Evolutionary conservation across 768 basidiomycete genomes (phyloP), one percentile per base, ranked within the genome.

Genomic region (Ramaria sp.): DNA sequence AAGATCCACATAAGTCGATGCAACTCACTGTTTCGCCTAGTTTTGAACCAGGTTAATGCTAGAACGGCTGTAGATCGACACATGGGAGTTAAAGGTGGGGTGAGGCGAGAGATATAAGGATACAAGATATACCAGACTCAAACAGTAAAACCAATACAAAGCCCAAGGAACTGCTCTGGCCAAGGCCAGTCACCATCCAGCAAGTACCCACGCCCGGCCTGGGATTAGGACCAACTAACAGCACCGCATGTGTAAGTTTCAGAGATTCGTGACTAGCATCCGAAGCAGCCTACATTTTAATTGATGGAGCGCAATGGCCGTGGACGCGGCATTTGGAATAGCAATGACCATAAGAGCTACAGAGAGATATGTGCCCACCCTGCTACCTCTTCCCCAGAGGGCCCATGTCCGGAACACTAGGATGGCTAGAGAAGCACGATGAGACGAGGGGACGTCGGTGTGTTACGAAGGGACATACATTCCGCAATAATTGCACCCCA

Each of bases 401-500:
- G 53, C 53, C 53, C 53, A 54, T 13, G 53, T 54, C 33, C 53
- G 15, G 22, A 54, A 54, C 30, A 43, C 39, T 7, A 54, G 19
- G 41, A 54, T 39, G 19, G 27, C 53, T 54, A 20, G 7, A 24
- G 15, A 2, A 6, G 3, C 4, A 54, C n/a, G 9, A 42, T 24
- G 34, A 20, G 41, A 20, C 4, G n/a, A 10, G 17, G 33, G 9
- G 6, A 54, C 24, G 17, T 20, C 27, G n/a, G 17, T n/a, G 30
- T 33, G 27, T 6, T 3, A 22, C 4, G 27, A 22, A 27, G 41
- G 27, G n/a, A 19, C 6, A 20, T 31, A 54, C 53, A 7, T 43
- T 54, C 53, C 3, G 53, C n/a, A 24, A 54, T 17, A 10, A 54
- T 19, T 27, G 30, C 41, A 12, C 53, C 53, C 30, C n/a, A 19